Evolutionary conservation across 2,329 filamentous ascomycete genomes (phyloP), one percentile per base, ranked within the genome.

Genomic region (Fusarium mundagurra): DNA sequence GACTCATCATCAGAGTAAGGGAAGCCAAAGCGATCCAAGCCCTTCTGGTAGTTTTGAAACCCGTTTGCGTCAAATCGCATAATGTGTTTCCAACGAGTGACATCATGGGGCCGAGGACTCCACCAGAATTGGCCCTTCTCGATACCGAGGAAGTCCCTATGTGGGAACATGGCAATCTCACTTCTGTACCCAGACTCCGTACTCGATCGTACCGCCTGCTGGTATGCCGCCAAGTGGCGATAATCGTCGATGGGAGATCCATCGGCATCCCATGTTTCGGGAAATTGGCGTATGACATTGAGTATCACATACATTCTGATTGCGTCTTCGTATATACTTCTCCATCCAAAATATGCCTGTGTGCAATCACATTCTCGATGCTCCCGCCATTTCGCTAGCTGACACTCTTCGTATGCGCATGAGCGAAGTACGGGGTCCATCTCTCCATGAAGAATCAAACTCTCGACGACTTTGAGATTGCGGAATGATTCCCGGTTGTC

Each of bases 401-500:
- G 8, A 18, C 14, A 48, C 6, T 12, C 20, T 14, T 34, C 6
- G 3, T 47, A 39, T 2, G 63, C 33, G 8, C 69, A 72, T 1
- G 60, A 18, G 0, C 34, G 45, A 4, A 72, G 43, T 22, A 72
- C 10, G 1, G 69, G 22, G 1, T 64, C 69, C 68, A 72, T 60
- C 11, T 68, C 69, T 7, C 58, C 57, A 16, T 64, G 16, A 0
- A 72, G 47, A 2, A 72, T 31, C 2, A 72, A 34, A 5, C 43
- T 60, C 24, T 60, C 68, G 34, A 69, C 13, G 1, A 72, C 45
- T 5, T 72, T 29, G 3, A 72, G 39, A 17, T 72, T 72, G 12
- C 24, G 36, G 1, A 47, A 72, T 22, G 45, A 22, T 11, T 47
- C n/a, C 6, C 13, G 17, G n/a, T 69, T 72, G 29, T 31, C 11